Conservation (phyloP, 176 grass and related monocot species). For the Musa acuminata region DNA sequence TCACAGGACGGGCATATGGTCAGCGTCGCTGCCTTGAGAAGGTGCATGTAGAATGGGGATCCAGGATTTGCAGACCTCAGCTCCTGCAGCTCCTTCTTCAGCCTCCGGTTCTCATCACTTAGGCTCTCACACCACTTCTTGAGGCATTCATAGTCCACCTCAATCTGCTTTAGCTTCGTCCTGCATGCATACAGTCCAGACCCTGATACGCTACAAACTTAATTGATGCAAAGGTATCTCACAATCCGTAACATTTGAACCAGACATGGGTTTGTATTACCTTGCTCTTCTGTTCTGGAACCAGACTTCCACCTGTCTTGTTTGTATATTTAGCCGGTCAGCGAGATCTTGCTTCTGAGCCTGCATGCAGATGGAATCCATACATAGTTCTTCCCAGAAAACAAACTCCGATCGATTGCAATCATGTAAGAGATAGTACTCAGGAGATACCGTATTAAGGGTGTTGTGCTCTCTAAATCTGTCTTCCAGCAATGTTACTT, state of each 20-base stretch:
- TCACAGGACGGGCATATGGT: constrained; percentile 1
- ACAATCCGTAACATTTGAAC: neutral
- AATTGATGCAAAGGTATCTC: neutral
- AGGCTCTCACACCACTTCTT: constrained; percentile 7
- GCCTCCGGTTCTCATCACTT: constrained; percentile 2
- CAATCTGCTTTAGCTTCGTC: constrained; percentile 11
- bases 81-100: constrained; percentile 8
- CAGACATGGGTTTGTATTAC: neutral
- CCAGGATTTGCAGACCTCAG: neutral
- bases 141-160: constrained; percentile 5
- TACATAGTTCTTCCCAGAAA: neutral
- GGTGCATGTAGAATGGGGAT: neutral
- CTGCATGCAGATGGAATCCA: neutral
- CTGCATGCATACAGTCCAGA: neutral
- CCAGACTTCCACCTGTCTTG: constrained; percentile 4
- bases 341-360: constrained; percentile 3
- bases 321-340: neutral
- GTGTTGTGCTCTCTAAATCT: neutral
- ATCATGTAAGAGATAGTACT: neutral
- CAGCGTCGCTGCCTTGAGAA: neutral
- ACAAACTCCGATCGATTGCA: neutral
- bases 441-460: neutral
- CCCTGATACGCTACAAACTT: neutral
- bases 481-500: neutral
- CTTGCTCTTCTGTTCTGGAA: constrained; percentile 8